These are phyloP conservation scores for Musa balbisiana DNA, from an alignment of 202 grass and related monocot species.

Conservation along the genomic window DNA sequence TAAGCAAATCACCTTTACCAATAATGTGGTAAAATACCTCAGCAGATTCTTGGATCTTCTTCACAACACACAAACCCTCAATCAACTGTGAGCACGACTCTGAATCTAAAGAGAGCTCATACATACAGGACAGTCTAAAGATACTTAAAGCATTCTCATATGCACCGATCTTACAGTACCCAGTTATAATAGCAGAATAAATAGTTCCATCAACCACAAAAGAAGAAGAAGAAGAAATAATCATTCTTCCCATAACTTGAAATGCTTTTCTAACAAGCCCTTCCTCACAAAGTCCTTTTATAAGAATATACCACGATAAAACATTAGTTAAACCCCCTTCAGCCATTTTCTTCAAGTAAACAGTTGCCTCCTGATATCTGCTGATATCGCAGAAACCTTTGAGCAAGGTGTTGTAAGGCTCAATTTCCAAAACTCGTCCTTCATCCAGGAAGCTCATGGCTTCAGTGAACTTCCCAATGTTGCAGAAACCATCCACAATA, in stretches of 20 bases:
- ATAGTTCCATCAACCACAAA: slow-evolving; percentile 33
- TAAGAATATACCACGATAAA: slow-evolving; percentile 46
- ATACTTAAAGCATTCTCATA: slow-evolving; percentile 36
- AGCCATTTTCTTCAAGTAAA: slow-evolving; percentile 30
- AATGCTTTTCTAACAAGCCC: slow-evolving; percentile 39
- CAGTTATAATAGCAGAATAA: slow-evolving; percentile 48
- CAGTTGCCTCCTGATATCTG: slow-evolving; percentile 29
- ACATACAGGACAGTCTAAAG: slow-evolving; percentile 31
- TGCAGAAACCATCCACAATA: slow-evolving; percentile 38
- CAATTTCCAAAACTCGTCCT: slow-evolving; percentile 29
- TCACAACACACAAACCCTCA: slow-evolving; percentile 37
- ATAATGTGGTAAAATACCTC: slow-evolving; percentile 43
- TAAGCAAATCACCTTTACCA: slow-evolving; percentile 34
- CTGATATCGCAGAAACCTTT: slow-evolving; percentile 26
- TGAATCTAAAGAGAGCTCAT: slow-evolving; percentile 38
- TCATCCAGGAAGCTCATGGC: slow-evolving; percentile 43
- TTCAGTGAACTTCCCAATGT: slow-evolving; percentile 26
- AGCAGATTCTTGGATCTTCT: slow-evolving; percentile 31
- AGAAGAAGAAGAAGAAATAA: slow-evolving; percentile 26
- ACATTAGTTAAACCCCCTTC: slow-evolving; percentile 27
- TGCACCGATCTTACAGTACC: slow-evolving; percentile 37
- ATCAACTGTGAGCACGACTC: slow-evolving; percentile 42
- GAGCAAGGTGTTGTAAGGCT: slow-evolving; percentile 49
- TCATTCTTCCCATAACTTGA: slow-evolving; percentile 53
- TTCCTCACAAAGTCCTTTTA: slow-evolving; percentile 33